These are phyloP conservation scores for Cladosporium sp. DNA, from an alignment of 2,329 filamentous ascomycete genomes.

Conservation along the genomic window DNA sequence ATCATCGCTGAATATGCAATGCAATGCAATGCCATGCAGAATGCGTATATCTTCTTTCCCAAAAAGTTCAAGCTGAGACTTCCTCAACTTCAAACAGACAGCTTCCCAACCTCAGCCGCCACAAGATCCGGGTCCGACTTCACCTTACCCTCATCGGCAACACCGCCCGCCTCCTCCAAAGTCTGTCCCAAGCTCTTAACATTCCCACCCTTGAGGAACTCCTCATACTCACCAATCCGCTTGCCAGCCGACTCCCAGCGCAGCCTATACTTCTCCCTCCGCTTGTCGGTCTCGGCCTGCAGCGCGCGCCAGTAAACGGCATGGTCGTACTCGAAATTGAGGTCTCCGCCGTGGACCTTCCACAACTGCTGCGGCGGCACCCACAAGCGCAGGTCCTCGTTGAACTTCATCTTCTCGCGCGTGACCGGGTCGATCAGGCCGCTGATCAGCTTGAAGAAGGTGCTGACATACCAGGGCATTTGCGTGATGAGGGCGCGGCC, in stretches of 20 bases:
- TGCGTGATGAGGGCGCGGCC: constrained; percentile 88
- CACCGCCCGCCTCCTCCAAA: constrained; percentile 16
- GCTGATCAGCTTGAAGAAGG: constrained; percentile 93
- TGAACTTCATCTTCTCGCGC: constrained; percentile 93
- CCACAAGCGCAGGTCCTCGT: constrained; percentile 80
- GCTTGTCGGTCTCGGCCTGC: constrained; percentile 62
- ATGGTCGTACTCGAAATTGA: constrained; percentile 92
- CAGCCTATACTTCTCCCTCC: constrained; percentile 56
- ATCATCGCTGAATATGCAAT: too few relatives aligned
- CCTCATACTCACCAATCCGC: constrained; percentile 78
- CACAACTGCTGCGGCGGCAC: constrained; percentile 79
- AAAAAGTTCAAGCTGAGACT: neutral
- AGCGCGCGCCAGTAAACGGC: constrained; percentile 83
- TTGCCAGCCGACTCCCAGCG: constrained; percentile 79
- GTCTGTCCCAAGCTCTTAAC: constrained; percentile 26
- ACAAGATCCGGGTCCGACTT: constrained; percentile 16
- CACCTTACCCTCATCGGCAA: constrained; percentile 4
- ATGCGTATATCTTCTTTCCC: too few relatives aligned
- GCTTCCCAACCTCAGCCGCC: constrained; percentile 18
- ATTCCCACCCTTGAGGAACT: constrained; percentile 72
- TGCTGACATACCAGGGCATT: constrained; percentile 82
- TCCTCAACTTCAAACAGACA: constrained; percentile 18
- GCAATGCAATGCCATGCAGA: too few relatives aligned
- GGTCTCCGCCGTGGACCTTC: constrained; percentile 69
- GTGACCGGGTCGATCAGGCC: constrained; percentile 96